Base-by-base conservation (phyloP, 768 basidiomycete genomes). In the Lactarius vividus region DNA sequence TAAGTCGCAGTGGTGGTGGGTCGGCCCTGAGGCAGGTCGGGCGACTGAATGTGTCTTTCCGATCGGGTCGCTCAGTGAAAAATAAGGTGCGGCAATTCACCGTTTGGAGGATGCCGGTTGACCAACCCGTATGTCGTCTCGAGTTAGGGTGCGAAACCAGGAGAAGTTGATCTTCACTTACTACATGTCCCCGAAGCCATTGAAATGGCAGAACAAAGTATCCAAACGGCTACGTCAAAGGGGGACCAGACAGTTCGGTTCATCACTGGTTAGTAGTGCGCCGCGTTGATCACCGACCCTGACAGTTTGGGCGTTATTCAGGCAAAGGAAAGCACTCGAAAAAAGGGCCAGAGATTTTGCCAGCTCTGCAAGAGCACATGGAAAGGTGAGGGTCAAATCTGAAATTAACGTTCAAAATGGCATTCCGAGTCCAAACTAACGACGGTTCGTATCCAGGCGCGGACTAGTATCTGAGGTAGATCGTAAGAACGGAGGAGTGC, bases 401-500 rank as follows among this genome's bases (percentile, higher is more conserved):
- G 49, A 35, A 29, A 37, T 53, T 54, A n/a, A 29, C 23, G 26
- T 31, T 37, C 35, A 37, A 37, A 37, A 37, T 11, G 35, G 35
- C 2, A 26, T 49, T 26, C 53, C 31, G 61, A 23, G 18, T 42
- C 29, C 37, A 28, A 62, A 62, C 18, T 54, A n/a, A 39, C 9
- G 52, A 13, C 39, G 26, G 23, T n/a, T 16, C 8, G 60, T 4
- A 20, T n/a, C 5, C 28, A 54, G 52, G 18, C 61, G 61, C 61
- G 61, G 52, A 62, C 61, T 29, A 39, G 20, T 23, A 62, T 62
- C 35, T 42, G 29, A 42, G 57, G 10, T 42, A 26, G 57, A 59
- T 42, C 40, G 28, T 44, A 59, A 40, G 2, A 59, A 59, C 28
- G 39, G 18, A 16, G 39, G 39, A 16, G 37, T 42, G 9, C 39